These are phyloP conservation scores for Annulohypoxylon truncatum DNA, from an alignment of 2,329 filamentous ascomycete species.

Conservation along the genomic window DNA sequence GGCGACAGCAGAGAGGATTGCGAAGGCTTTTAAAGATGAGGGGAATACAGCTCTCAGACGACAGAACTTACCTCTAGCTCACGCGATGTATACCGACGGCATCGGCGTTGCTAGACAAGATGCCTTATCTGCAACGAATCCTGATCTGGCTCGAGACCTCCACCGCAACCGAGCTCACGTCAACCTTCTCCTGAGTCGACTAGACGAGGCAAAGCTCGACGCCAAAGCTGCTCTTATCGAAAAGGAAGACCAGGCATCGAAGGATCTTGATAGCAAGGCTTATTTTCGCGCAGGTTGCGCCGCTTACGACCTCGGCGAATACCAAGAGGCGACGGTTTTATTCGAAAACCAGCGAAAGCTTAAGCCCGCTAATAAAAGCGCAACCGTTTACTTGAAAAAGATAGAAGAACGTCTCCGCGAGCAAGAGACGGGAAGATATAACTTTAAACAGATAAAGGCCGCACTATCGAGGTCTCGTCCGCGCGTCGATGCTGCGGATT, in stretches of 20 bases:
- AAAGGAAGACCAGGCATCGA: constrained; percentile 15
- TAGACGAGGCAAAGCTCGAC: constrained; percentile 50
- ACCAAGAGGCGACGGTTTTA: constrained; percentile 37
- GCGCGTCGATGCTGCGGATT: constrained; percentile 49
- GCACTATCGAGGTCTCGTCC: constrained; percentile 46
- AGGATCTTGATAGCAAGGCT: constrained; percentile 49
- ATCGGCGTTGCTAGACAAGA: constrained; percentile 28
- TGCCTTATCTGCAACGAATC: neutral
- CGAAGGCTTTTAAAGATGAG: constrained; percentile 44
- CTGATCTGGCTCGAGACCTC: constrained; percentile 48
- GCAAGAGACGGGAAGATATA: constrained; percentile 36
- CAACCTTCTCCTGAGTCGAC: constrained; percentile 49
- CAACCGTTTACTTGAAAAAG: constrained; percentile 36
- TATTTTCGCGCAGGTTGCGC: constrained; percentile 50
- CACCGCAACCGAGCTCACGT: constrained; percentile 49
- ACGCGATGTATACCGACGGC: constrained; percentile 47
- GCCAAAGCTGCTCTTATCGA: constrained; percentile 48
- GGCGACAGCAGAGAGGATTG: constrained; percentile 9
- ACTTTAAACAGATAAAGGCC: constrained; percentile 42
- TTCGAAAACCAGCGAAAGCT: constrained; percentile 45
- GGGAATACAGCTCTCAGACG: constrained; percentile 48
- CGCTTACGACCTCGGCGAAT: constrained; percentile 48
- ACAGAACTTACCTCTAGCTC: constrained; percentile 37
- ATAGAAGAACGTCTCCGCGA: constrained; percentile 44
- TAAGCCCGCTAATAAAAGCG: constrained; percentile 42